A percentile compares a stretch with the other conserved stretches of the same genome.
Conservation (phyloP, 208 protist species). For the Leishmania turanica region DNA sequence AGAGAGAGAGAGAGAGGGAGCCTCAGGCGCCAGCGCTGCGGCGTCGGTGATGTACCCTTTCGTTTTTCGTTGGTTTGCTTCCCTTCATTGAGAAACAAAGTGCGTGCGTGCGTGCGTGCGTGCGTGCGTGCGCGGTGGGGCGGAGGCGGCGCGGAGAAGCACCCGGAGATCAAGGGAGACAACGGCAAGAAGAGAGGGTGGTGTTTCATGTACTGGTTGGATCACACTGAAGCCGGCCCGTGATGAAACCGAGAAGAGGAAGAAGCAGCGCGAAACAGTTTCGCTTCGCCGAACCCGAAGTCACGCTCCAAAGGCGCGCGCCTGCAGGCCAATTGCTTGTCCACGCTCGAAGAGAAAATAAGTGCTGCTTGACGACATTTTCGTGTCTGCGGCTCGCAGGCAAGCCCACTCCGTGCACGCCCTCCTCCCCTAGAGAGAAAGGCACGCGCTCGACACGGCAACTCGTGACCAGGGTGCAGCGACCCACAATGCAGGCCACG, state of each 20-base stretch:
- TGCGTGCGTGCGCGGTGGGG: neutral
- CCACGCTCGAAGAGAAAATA: neutral
- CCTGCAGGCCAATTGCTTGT: neutral
- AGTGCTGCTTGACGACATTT: neutral
- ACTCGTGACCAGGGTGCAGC: neutral
- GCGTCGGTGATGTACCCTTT: neutral
- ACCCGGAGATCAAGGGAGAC: neutral
- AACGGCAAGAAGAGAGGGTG: neutral
- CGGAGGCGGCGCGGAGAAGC: neutral
- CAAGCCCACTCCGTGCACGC: neutral
- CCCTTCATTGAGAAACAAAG: neutral
- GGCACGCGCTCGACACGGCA: neutral
- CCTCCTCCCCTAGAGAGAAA: neutral
- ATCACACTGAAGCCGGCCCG: neutral
- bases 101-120: neutral
- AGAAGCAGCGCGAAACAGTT: too few species aligned
- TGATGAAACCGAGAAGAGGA: neutral
- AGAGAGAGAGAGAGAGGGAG: neutral
- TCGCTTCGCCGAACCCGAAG: neutral
- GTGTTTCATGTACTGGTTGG: neutral
- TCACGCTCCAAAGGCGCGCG: neutral
- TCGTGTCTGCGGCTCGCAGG: neutral
- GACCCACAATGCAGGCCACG: neutral
- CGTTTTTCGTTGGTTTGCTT: neutral
- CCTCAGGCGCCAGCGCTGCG: neutral